phyloP scores from a whole-genome alignment of 306 rosid genomes.

The Rosa lucieae region DNA sequence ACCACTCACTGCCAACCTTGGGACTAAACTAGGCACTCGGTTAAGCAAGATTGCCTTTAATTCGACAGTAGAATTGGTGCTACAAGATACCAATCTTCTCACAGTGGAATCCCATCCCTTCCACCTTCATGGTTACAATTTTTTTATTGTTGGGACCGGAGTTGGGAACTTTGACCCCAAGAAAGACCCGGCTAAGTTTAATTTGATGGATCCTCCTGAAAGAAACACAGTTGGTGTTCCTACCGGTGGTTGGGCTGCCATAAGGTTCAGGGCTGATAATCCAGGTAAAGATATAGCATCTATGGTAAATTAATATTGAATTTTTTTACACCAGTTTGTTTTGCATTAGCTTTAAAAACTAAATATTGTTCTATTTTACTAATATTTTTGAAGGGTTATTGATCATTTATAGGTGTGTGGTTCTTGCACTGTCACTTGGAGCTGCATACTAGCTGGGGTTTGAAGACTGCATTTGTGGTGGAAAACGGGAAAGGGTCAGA shows the following conservation, averaged over 20 bases:
- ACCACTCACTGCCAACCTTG: constrained; percentile 36
- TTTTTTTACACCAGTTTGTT: constrained; percentile 18
- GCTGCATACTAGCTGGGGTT: constrained; percentile 42
- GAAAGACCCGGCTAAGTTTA: constrained; percentile 26
- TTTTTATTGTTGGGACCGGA: constrained; percentile 36
- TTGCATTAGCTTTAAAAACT: constrained; percentile 7
- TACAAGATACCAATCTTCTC: constrained; percentile 28
- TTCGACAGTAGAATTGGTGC: constrained; percentile 37
- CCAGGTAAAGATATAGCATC: constrained; percentile 22
- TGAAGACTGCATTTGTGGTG: constrained; percentile 42
- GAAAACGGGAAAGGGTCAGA: constrained; percentile 27
- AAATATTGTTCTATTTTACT: too few relatives aligned
- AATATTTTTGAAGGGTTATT: too few relatives aligned
- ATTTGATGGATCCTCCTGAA: constrained; percentile 35
- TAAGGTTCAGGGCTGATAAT: constrained; percentile 40
- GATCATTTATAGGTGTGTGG: constrained; percentile 33
- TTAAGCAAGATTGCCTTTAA: constrained; percentile 29
- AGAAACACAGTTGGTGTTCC: constrained; percentile 44
- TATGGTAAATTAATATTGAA: not conserved
- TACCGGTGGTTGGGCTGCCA: constrained; percentile 42
- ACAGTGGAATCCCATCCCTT: constrained; percentile 41
- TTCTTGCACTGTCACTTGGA: constrained; percentile 48
- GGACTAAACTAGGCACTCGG: constrained; percentile 29
- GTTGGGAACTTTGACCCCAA: constrained; percentile 33
- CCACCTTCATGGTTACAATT: constrained; percentile 42